Percentiles rank a stretch among this genome's conserved stretches.
These are phyloP conservation scores for Nigrospora oryzae DNA, from an alignment of 2,329 filamentous ascomycete species.

Conservation along the genomic window DNA sequence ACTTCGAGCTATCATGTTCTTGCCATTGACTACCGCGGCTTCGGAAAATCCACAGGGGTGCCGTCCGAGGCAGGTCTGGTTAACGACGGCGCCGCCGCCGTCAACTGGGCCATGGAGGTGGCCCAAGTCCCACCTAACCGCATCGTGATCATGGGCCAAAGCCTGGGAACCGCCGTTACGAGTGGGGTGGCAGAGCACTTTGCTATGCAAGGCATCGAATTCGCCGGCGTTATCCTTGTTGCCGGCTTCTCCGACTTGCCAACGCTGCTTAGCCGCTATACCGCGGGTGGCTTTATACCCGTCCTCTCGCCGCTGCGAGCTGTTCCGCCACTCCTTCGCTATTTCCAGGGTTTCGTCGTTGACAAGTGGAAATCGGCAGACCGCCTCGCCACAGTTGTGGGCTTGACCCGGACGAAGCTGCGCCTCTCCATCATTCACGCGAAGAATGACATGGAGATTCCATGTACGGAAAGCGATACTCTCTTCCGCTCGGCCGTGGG, in stretches of 20 bases:
- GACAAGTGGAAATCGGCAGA: slow-evolving; percentile 44
- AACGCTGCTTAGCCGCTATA: slow-evolving; percentile 46
- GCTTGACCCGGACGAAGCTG: slow-evolving; percentile 27
- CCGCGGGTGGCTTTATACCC: slow-evolving; percentile 49
- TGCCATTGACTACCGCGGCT: slow-evolving; percentile 55
- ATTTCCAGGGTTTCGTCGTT: slow-evolving; percentile 36
- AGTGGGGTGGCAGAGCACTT: slow-evolving; percentile 21
- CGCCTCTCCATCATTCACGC: slow-evolving; percentile 40
- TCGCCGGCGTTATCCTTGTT: slow-evolving; percentile 46
- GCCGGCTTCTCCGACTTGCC: slow-evolving; percentile 49
- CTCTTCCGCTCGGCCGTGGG: slow-evolving; percentile 53
- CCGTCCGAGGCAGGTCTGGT: slow-evolving; percentile 48
- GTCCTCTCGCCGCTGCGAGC: slow-evolving; percentile 40
- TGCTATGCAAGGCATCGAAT: slow-evolving; percentile 29
- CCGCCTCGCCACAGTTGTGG: slow-evolving; percentile 35
- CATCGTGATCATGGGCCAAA: slow-evolving; percentile 52
- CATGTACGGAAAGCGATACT: slow-evolving; percentile 59
- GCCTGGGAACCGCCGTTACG: slow-evolving; percentile 42
- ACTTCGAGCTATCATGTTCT: slow-evolving; percentile 58
- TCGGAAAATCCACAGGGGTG: slow-evolving; percentile 40
- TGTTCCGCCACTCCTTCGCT: slow-evolving; percentile 35
- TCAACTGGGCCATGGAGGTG: slow-evolving; percentile 43
- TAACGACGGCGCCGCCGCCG: slow-evolving; percentile 41
- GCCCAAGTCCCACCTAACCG: slow-evolving; percentile 42
- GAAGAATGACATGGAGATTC: slow-evolving; percentile 61